Base-by-base conservation (phyloP, 1,284 basidiomycete genomes). In the Microbotryum silenes-acaulis region DNA sequence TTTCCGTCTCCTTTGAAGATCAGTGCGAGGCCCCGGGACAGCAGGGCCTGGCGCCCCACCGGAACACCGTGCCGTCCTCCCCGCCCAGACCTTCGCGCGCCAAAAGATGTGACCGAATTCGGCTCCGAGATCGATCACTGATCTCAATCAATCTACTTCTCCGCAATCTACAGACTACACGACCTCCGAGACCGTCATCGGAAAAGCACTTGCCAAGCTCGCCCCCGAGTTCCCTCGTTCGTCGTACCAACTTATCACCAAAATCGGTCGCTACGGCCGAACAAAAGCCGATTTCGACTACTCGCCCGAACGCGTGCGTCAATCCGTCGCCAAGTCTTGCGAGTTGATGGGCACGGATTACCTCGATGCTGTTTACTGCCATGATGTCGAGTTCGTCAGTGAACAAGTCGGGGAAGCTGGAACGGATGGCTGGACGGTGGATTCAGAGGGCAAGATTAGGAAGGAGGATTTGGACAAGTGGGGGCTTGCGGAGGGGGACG, bases 331-430 rank as follows among this genome's bases (percentile, higher is more conserved):
- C 63, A 82, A 84, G 62, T 89, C 86, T 72, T 78, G 94, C 46
- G 77, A 79, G 61, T 81, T 91, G 25, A 74, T 97, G 60, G 81
- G 86, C 55, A 94, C 91, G 9, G 77, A 79, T 55, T 92, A 93
- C 72, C 80, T 96, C 25, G 91, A 94, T 71, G 81, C 59, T 44
- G 88, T 93, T 2, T 93, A 91, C 71, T 79, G 97, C 45, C 94
- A 98, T 74, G 94, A 97, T 74, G 82, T 89, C 62, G 94, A 98
- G 78, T 97, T 88, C 72, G 83, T 96, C 14, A 82, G 53, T 50
- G 66, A 72, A 51, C 55, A 63, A 50, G 42, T 66, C 76, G 65
- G 31, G 23, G 62, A 59, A 46, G 62, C 61, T 2, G 60, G 59
- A 9, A 50, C 70, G n/a, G 72, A 66, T 6, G 68, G 69, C 0